Conservation (phyloP, 2,329 filamentous ascomycete species). For the Mycosphaerelloides madeirae region DNA sequence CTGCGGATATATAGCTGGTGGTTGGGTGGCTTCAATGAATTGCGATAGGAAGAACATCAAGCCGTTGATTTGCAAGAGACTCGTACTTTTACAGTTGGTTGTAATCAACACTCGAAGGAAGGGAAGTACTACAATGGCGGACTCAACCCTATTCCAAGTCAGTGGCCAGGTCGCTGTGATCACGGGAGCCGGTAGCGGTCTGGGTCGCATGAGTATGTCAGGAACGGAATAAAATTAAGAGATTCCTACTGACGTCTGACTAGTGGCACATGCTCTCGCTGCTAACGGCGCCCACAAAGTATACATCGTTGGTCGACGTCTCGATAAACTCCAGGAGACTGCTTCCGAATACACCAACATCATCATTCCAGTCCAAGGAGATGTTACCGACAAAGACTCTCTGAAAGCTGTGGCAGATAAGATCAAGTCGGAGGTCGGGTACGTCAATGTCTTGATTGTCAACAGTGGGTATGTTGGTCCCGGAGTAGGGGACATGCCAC, state of each 20-base stretch:
- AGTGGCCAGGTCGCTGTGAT: conserved; percentile 49
- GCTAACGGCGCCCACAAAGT: conserved; percentile 49
- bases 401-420: conserved; percentile 36
- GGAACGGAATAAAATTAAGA: too few relatives aligned
- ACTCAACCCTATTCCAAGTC: conserved; percentile 39
- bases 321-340: conserved; percentile 41
- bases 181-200: conserved; percentile 51
- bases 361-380: conserved; percentile 38
- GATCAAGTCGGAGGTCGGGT: conserved; percentile 34
- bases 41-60: too few relatives aligned
- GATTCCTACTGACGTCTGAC: too few relatives aligned
- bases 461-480: conserved; percentile 8
- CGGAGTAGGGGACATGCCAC: background rate
- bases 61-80: too few relatives aligned
- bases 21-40: too few relatives aligned
- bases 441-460: conserved; percentile 8
- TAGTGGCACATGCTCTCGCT: conserved; percentile 39
- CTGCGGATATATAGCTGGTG: too few relatives aligned
- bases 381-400: conserved; percentile 41
- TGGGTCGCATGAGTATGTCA: conserved; percentile 40
- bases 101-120: too few relatives aligned
- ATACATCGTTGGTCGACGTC: conserved; percentile 49
- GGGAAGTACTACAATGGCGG: background rate
- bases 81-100: too few relatives aligned
- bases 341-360: conserved; percentile 32